Conservation (phyloP, 2,329 filamentous ascomycete species). For the Fusarium hainanense region DNA sequence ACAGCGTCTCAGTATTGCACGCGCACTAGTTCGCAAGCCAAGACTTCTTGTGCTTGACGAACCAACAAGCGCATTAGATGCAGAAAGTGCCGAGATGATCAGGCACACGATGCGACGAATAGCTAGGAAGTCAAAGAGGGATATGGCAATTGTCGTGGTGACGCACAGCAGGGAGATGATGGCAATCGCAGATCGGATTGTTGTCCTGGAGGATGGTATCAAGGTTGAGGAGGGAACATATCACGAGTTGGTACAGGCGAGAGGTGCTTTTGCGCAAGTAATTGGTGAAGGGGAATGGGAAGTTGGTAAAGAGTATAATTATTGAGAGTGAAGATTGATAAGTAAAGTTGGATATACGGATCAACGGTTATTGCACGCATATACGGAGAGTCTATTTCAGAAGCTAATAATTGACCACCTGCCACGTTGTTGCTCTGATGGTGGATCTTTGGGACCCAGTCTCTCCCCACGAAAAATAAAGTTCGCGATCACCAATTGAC, state of each 20-base stretch:
- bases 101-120: slow-evolving; percentile 70
- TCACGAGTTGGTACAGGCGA: slow-evolving; percentile 63
- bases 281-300: slow-evolving; percentile 50
- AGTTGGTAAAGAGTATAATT: background rate
- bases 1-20: slow-evolving; percentile 83
- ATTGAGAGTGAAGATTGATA: background rate
- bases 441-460: slow-evolving; percentile 8
- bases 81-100: slow-evolving; percentile 72
- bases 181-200: slow-evolving; percentile 76
- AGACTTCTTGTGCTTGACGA: slow-evolving; percentile 85
- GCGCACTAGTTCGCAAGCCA: slow-evolving; percentile 78
- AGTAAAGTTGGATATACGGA: background rate
- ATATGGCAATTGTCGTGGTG: slow-evolving; percentile 79
- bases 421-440: background rate
- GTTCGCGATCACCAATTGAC: background rate
- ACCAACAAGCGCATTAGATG: slow-evolving; percentile 84
- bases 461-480: slow-evolving; percentile 8
- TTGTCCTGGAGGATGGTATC: slow-evolving; percentile 75
- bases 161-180: slow-evolving; percentile 91
- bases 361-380: slow-evolving; percentile 7
- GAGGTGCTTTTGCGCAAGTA: slow-evolving; percentile 61
- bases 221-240: slow-evolving; percentile 77
- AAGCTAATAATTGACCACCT: background rate
- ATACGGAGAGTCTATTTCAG: background rate
- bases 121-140: slow-evolving; percentile 50